Base-by-base conservation (phyloP, 2,329 filamentous ascomycete species). In the Xylaria sp. region DNA sequence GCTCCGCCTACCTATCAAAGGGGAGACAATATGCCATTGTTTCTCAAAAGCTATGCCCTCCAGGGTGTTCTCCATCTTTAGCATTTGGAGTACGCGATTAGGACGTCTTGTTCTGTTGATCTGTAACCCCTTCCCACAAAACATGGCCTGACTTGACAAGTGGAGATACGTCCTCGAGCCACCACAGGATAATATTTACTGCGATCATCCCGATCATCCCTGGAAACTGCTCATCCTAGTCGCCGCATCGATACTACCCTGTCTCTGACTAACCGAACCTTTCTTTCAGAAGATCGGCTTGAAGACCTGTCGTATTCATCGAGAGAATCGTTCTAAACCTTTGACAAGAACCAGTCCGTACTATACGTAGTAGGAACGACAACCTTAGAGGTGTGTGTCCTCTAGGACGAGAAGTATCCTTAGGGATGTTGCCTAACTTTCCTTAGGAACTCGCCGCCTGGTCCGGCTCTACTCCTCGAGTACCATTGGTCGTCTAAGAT, bases 121-220 rank as follows among this genome's bases (percentile, higher is more conserved):
- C n/a, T 59, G 56, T 20, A 48, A 18, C 13, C n/a, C 23, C 25
- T 46, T 44, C 12, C 25, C 56, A 12, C 13, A 32, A 58, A 10
- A 10, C 39, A 50, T 28, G 28, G 28, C 28, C 28, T 28, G 28
- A 28, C 28, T 28, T 28, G 37, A 20, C 57, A 23, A 34, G 28
- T 50, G 41, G 39, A 13, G 44, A 28, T 34, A 60, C 32, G 10
- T 32, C 44, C 32, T 51, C n/a, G 46, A 39, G 44, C 20, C n/a
- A 39, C 28, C 32, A 23, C 20, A 59, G 15, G 34, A 48, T 23
- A 39, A 23, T 10, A 13, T 12, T 12, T 48, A 7, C 23, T n/a
- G 50, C n/a, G 15, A 25, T 61, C 32, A 52, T 61, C 58, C 23
- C 39, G 58, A 60, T 13, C 28, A 37, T 23, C 32, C 48, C 20